These are phyloP conservation scores for Acacia pycnantha DNA, from an alignment of 331 rosid species.

Conservation along the genomic window DNA sequence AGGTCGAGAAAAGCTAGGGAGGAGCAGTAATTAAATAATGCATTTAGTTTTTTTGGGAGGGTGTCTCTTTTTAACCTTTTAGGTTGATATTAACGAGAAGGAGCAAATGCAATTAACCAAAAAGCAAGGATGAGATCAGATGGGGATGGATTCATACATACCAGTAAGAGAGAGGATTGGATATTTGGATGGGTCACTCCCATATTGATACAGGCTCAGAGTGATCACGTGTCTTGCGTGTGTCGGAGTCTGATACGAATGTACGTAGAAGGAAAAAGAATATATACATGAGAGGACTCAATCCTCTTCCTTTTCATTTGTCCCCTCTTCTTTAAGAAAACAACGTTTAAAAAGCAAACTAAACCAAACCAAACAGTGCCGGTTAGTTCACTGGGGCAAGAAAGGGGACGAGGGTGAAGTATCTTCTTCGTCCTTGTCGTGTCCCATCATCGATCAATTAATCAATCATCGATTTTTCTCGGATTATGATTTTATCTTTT, in stretches of 20 bases:
- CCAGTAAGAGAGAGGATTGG: no score
- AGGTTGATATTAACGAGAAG: background rate
- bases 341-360: background rate
- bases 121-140: background rate
- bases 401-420: background rate
- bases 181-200: background rate
- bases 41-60: background rate
- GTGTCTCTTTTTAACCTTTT: background rate
- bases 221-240: conserved; percentile 50
- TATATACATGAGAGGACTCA: background rate
- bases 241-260: conserved; percentile 34
- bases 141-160: background rate
- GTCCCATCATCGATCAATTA: no score
- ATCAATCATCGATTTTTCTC: no score
- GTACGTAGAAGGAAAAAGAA: background rate
- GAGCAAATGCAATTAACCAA: background rate
- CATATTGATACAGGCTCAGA: conserved; percentile 18
- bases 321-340: background rate
- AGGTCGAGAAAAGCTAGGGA: conserved; percentile 3
- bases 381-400: background rate
- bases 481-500: no score
- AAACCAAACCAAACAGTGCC: background rate
- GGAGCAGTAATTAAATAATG: background rate
- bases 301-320: background rate
- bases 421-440: background rate